Evolutionary conservation across 768 basidiomycete species (phyloP).

Genomic region (Sporobolomyces roseus): DNA sequence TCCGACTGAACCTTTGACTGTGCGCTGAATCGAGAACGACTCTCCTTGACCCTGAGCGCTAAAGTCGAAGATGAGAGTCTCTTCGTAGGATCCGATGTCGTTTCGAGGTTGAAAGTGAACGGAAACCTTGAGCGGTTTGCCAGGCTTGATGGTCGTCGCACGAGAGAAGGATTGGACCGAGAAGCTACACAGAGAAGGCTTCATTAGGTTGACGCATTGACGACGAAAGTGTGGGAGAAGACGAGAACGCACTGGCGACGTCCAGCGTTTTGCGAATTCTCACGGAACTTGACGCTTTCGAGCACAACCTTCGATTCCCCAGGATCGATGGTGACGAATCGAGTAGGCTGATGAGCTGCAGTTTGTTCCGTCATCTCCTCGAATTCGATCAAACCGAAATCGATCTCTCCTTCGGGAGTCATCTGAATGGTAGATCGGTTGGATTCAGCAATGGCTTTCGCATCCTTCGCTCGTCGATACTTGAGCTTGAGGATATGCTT

Average conservation of each 20-base stretch:
- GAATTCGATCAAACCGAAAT: slow-evolving; percentile 17
- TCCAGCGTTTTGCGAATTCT: neutral
- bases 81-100: slow-evolving; percentile 9
- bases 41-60: neutral
- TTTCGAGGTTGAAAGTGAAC: slow-evolving; percentile 26
- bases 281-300: neutral
- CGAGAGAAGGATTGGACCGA: neutral
- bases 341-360: neutral
- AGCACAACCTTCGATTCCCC: neutral
- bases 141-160: neutral
- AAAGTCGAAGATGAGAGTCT: neutral
- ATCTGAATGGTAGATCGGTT: neutral
- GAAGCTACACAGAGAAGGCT: neutral
- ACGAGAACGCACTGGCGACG: slow-evolving; percentile 4
- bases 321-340: neutral
- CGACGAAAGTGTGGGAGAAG: neutral
- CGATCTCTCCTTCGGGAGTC: neutral
- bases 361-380: neutral
- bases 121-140: neutral
- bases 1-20: slow-evolving; percentile 8
- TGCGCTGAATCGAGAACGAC: neutral
- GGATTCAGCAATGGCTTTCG: neutral
- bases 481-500: neutral
- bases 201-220: neutral
- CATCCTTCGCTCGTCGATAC: neutral